A percentile compares a stretch with the other conserved stretches of the same genome.
These are phyloP conservation scores for Kodamaea hsintzibuensis DNA, from an alignment of 805 yeast genomes.

Conservation along the genomic window DNA sequence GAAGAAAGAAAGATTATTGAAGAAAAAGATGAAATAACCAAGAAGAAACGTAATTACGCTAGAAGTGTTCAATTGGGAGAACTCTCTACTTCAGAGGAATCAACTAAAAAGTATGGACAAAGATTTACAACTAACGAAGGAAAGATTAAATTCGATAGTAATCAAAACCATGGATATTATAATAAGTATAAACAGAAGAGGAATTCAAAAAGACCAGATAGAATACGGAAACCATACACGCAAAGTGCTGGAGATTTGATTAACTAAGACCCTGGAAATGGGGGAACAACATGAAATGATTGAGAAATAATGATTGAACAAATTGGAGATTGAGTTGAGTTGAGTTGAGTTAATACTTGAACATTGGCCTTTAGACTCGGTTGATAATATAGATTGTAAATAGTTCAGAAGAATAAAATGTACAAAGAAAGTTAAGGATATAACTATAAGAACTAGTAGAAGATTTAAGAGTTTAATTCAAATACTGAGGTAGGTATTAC, in stretches of 20 bases:
- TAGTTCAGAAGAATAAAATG: background rate
- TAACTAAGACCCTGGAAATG: background rate
- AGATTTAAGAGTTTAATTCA: too few relatives aligned
- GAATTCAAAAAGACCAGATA: background rate
- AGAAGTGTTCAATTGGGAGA: constrained; percentile 2
- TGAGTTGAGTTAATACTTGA: too few relatives aligned
- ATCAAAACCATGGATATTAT: constrained; percentile 14
- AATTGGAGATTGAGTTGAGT: too few relatives aligned
- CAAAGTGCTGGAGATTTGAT: constrained; percentile 28
- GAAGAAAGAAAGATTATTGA: constrained; percentile 2
- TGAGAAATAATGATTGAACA: too few relatives aligned
- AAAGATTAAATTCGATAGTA: constrained; percentile 16
- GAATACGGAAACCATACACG: constrained; percentile 19
- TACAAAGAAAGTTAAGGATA: too few relatives aligned
- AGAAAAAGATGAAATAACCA: background rate
- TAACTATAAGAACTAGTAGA: too few relatives aligned
- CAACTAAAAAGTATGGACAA: constrained; percentile 7
- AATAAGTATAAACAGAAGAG: constrained; percentile 10
- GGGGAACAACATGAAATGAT: too few relatives aligned
- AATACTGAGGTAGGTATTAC: too few relatives aligned
- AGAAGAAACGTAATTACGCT: constrained; percentile 7
- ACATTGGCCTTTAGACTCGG: too few relatives aligned
- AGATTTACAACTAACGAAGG: constrained; percentile 13
- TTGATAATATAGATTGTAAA: constrained; percentile 1
- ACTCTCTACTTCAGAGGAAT: background rate